Conservation (phyloP, 306 rosid species). For the Prunus fruticosa region DNA sequence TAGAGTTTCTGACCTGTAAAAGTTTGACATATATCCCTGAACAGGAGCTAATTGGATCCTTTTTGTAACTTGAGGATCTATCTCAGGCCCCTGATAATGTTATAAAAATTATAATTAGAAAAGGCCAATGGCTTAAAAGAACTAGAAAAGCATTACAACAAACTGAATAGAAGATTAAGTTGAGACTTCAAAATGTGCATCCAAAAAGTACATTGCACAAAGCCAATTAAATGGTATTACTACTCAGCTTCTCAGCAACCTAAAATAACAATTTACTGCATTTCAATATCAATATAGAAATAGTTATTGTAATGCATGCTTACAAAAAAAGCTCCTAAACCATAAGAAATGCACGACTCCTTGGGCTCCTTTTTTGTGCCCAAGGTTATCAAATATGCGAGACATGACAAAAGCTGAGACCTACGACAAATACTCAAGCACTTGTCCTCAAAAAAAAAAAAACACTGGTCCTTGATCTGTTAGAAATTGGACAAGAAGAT, state of each 20-base stretch:
- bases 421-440: no score
- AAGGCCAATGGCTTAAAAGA: constrained; percentile 15
- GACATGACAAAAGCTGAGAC: no score
- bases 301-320: not conserved
- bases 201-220: not conserved
- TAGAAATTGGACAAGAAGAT: no score
- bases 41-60: constrained; percentile 52
- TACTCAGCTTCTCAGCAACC: not conserved
- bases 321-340: not conserved
- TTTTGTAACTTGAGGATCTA: constrained; percentile 36
- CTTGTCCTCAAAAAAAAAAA: no score
- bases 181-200: not conserved
- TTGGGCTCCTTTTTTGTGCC: not conserved
- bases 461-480: no score
- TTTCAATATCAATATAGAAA: not conserved
- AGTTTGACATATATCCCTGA: constrained; percentile 70
- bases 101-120: constrained; percentile 19
- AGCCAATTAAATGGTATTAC: not conserved
- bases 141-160: constrained; percentile 5
- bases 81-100: constrained; percentile 33
- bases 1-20: constrained; percentile 69
- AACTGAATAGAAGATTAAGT: constrained; percentile 6
- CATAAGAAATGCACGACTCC: not conserved
- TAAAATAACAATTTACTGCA: not conserved
- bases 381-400: not conserved